These are phyloP conservation scores for Speleostelium caveatum DNA, from an alignment of 78 protist species.

Conservation along the genomic window DNA sequence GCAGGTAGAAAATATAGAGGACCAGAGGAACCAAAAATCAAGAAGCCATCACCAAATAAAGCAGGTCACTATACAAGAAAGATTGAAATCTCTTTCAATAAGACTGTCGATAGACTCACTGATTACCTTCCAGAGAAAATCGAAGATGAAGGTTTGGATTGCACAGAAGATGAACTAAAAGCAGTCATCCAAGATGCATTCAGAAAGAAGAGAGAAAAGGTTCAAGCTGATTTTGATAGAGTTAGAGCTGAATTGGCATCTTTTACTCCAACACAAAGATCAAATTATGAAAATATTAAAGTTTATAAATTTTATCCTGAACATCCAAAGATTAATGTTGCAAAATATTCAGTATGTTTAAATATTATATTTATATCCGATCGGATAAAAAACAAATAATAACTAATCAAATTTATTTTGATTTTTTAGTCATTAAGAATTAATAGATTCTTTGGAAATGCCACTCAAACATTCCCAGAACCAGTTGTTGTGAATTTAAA, in stretches of 20 bases:
- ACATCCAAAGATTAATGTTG: constrained; percentile 2
- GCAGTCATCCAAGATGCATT: neutral
- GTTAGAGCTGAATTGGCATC: neutral
- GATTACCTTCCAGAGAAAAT: neutral
- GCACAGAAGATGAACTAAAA: neutral
- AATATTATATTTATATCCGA: neutral
- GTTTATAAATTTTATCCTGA: constrained; percentile 62
- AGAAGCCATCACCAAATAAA: neutral
- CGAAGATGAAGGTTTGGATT: constrained; percentile 17
- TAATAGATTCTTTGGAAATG: constrained; percentile 56
- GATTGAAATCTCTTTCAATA: constrained; percentile 8
- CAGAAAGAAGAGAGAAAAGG: neutral
- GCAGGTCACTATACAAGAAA: neutral
- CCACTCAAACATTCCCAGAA: constrained; percentile 58
- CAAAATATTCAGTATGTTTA: constrained; percentile 2
- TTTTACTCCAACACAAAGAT: neutral
- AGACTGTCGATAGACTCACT: neutral
- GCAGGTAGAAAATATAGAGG: neutral
- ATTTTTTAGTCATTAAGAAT: neutral
- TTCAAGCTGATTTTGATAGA: neutral
- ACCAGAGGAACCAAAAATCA: neutral
- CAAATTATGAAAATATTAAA: constrained; percentile 14
- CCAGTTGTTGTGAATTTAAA: neutral
- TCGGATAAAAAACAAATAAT: neutral
- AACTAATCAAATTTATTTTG: neutral